phyloP scores from a whole-genome alignment of 2,329 filamentous ascomycete genomes.

The Fusarium sp. region DNA sequence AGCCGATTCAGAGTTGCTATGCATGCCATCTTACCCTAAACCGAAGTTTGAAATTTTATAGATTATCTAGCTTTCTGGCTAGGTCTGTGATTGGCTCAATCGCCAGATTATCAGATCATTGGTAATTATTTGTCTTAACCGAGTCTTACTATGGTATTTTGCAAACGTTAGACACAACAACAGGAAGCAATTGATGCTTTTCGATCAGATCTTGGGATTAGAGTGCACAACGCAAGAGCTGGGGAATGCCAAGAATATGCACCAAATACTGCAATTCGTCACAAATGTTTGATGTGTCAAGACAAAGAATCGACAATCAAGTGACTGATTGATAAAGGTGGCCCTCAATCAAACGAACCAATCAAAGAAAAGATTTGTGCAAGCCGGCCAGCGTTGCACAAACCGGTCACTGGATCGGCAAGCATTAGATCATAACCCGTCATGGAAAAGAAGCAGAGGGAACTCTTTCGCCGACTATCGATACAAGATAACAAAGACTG shows the following conservation, averaged over 20 bases:
- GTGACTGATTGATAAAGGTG: conserved; percentile 42
- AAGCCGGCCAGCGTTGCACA: conserved; percentile 17
- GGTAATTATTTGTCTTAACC: background rate
- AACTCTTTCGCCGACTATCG: conserved; percentile 12
- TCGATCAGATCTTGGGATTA: conserved; percentile 5
- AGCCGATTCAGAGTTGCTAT: conserved; percentile 11
- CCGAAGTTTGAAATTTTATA: conserved; percentile 2
- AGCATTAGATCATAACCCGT: conserved; percentile 38
- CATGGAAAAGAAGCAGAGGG: conserved; percentile 31
- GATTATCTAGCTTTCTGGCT: background rate
- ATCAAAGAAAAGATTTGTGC: conserved; percentile 6
- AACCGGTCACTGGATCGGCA: conserved; percentile 41
- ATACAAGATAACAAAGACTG: conserved; percentile 20
- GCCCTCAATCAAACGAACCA: conserved; percentile 5
- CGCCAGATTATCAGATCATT: background rate
- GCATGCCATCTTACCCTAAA: conserved; percentile 19
- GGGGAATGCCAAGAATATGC: conserved; percentile 10
- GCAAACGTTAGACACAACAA: background rate
- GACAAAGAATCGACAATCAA: conserved; percentile 12
- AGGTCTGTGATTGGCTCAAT: background rate
- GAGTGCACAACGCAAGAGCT: background rate
- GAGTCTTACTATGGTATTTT: background rate
- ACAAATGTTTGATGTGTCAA: conserved; percentile 18
- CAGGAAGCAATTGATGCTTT: background rate
- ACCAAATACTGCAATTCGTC: conserved; percentile 22